Evolutionary conservation across 805 yeast species (phyloP).

Genomic region (Grigorovia jiainica): DNA sequence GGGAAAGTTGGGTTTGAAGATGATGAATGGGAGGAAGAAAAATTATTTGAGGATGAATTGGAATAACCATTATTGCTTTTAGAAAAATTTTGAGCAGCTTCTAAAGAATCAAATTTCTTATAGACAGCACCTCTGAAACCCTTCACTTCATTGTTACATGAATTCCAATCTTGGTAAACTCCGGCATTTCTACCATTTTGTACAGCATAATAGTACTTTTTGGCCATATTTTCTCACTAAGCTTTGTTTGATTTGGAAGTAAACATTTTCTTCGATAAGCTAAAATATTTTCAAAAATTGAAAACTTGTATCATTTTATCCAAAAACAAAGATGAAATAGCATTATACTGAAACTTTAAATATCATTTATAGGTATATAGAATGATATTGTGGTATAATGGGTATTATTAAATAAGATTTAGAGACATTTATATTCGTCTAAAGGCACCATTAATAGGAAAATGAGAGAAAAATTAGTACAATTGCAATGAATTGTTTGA

Average conservation of each 20-base stretch:
- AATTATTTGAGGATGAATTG: neutral
- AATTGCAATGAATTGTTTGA: too few species aligned
- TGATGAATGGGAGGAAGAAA: neutral
- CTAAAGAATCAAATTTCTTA: constrained; percentile 42
- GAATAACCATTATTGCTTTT: constrained; percentile 4
- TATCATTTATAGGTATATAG: too few species aligned
- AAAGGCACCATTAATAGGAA: too few species aligned
- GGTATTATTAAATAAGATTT: too few species aligned
- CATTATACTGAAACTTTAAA: too few species aligned
- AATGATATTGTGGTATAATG: too few species aligned
- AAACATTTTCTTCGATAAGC: neutral
- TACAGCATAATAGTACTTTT: constrained; percentile 42
- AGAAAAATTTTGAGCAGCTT: constrained; percentile 41
- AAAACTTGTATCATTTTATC: too few species aligned
- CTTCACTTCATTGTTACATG: constrained; percentile 40
- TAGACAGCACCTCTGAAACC: constrained; percentile 50
- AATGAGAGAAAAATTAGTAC: too few species aligned
- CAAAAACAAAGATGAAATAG: too few species aligned
- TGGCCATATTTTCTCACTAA: constrained; percentile 16
- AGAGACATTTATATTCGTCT: too few species aligned
- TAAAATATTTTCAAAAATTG: too few species aligned
- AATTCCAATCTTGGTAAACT: constrained; percentile 51
- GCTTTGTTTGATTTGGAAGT: neutral
- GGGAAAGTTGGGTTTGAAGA: neutral
- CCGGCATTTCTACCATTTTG: constrained; percentile 46